phyloP scores from a whole-genome alignment of 306 rosid genomes.

The Medicago arabica region DNA sequence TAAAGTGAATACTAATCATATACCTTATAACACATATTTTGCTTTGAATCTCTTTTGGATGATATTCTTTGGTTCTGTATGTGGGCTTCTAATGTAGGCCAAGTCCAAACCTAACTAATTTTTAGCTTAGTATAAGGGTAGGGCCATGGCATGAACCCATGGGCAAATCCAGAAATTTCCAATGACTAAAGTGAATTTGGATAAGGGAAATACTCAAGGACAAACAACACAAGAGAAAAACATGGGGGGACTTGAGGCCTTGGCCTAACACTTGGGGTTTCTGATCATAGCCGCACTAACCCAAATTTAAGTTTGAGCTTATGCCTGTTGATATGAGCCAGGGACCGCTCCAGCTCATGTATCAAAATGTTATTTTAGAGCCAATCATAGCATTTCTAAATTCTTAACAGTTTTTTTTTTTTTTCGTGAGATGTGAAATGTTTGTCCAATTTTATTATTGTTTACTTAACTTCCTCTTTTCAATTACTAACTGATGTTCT shows the following conservation, averaged over 20 bases:
- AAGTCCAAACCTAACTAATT: not conserved
- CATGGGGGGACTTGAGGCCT: no score
- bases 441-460: not conserved
- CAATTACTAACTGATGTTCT: not conserved
- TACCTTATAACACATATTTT: not conserved
- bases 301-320: no score
- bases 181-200: not conserved
- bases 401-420: not conserved
- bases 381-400: not conserved
- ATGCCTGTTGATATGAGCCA: not conserved
- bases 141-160: not conserved
- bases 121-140: not conserved
- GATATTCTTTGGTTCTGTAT: constrained; percentile 1
- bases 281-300: no score
- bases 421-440: not conserved
- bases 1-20: not conserved
- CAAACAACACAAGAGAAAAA: no score
- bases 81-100: not conserved
- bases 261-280: no score
- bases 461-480: not conserved
- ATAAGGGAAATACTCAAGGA: not conserved
- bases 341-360: not conserved
- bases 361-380: not conserved
- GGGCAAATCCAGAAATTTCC: not conserved
- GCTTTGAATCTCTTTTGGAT: not conserved